Conservation (phyloP, 345 rosid genomes). For the Psidium guajava region DNA sequence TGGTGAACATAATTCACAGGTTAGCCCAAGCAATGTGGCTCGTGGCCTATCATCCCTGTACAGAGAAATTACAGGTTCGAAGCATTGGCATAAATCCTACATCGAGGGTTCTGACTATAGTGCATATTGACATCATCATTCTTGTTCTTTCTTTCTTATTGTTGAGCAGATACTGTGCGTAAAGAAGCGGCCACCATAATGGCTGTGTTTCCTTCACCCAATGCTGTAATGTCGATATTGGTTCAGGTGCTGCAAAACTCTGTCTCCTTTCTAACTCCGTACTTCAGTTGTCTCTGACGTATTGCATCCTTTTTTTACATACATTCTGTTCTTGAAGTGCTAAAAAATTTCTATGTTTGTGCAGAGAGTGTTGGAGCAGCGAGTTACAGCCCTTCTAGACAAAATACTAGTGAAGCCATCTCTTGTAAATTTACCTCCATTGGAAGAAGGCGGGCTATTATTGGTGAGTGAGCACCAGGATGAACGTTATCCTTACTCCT, state of each 20-base stretch:
- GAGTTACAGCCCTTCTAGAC: constrained; percentile 87
- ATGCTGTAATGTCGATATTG: constrained; percentile 93
- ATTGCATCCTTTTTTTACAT: not conserved
- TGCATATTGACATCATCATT: not conserved
- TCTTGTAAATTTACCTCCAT: constrained; percentile 71
- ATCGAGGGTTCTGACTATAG: constrained; percentile 2
- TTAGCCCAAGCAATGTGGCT: constrained; percentile 92
- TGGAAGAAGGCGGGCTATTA: constrained; percentile 63
- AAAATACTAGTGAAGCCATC: constrained; percentile 88
- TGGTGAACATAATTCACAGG: constrained; percentile 81
- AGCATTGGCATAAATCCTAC: constrained; percentile 2
- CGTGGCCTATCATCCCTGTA: constrained; percentile 90
- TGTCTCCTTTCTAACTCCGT: not conserved
- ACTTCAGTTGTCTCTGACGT: not conserved
- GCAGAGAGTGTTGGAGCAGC: constrained; percentile 97
- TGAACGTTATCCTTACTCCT: not conserved
- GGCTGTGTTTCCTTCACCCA: constrained; percentile 97
- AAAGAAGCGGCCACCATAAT: constrained; percentile 98
- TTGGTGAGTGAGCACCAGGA: constrained; percentile 16
- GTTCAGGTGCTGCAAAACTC: constrained; percentile 58
- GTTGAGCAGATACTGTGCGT: constrained; percentile 75
- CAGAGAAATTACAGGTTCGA: constrained; percentile 91
- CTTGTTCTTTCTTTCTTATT: constrained; percentile 4
- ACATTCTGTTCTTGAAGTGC: not conserved
- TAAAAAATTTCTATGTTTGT: constrained; percentile 1